Evolutionary conservation across 345 rosid genomes (phyloP), one percentile per base, ranked within the genome.

Genomic region (Eucalyptus lansdowneana): DNA sequence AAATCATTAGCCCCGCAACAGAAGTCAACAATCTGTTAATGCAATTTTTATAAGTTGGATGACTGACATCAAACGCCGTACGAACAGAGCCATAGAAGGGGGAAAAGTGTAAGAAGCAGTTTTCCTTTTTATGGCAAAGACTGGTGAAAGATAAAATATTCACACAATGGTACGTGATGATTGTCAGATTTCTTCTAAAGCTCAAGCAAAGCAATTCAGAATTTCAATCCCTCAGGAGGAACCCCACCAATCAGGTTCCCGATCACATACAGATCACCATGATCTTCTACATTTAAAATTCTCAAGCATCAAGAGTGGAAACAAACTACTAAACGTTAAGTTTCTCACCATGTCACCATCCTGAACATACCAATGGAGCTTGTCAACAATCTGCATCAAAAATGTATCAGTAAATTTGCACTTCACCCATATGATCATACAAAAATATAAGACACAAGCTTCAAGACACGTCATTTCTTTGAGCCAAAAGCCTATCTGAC

Each of bases 1-100:
- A 98, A 98, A 91, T 98, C 98, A 92, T 98, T 98, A 87, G 99
- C 95, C 87, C 99, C 99, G 90, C 99, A 98, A 88, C 99, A 98
- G 92, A 96, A 96, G 94, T 98, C 99, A 34, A 98, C 98, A 89
- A 97, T 91, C 99, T 98, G 97, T 89, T 89, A 89, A 91, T 27
- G 45, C 47, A 76, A 42, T 76, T 76, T 76, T 76, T 76, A 37
- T 21, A 3, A 76, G 85, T 40, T 40, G 29, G 16, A 40, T 21
- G 29, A 76, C 29, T 40, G 47, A 76, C 47, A 37, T 11, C 24
- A 76, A 21, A 40, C 45, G 25, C 6, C 27, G 4, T 10, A 72
- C 7, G 0, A 76, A 76, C 85, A 76, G 15, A 76, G 15, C 47
- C 29, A 40, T 21, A 40, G 27, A 76, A 88, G 91, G 76, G 90